Percentiles rank a stretch among this genome's conserved stretches.
Conservation (phyloP, 2,329 filamentous ascomycete genomes). For the Zelopaecilomyces penicillatus region DNA sequence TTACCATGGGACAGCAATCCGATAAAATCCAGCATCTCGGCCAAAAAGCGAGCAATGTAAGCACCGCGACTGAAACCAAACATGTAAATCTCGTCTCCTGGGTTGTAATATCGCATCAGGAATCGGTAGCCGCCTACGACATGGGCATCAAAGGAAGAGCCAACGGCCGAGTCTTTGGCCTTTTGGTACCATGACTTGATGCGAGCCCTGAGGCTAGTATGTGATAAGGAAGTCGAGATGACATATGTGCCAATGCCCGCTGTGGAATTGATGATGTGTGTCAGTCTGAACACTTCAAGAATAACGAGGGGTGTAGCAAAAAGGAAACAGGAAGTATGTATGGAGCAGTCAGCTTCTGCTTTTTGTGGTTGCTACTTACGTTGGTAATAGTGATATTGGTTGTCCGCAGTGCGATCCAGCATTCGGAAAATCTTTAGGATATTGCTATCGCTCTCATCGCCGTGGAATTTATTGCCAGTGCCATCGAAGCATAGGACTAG, state of each 20-base stretch:
- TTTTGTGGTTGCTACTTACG: constrained; percentile 30
- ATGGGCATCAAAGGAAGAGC: constrained; percentile 72
- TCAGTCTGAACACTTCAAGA: background rate
- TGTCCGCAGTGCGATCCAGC: constrained; percentile 53
- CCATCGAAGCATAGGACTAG: constrained; percentile 56
- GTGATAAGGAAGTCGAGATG: constrained; percentile 49
- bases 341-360: background rate
- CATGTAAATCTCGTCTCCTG: constrained; percentile 59
- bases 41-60: constrained; percentile 66
- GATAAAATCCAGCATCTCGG: constrained; percentile 79
- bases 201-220: constrained; percentile 47
- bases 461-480: constrained; percentile 55
- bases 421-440: constrained; percentile 65
- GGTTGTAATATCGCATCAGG: constrained; percentile 63
- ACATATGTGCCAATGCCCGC: constrained; percentile 69
- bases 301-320: too few relatives aligned
- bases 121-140: constrained; percentile 78
- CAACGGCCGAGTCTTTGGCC: constrained; percentile 71
- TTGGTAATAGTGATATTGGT: constrained; percentile 59
- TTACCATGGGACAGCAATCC: constrained; percentile 74
- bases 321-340: constrained; percentile 2
- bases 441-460: constrained; percentile 55
- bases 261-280: constrained; percentile 14
- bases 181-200: constrained; percentile 61
- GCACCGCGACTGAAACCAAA: constrained; percentile 68